These are phyloP conservation scores for Jacaranda copaia DNA, from an alignment of 257 asterid genomes.

Conservation along the genomic window DNA sequence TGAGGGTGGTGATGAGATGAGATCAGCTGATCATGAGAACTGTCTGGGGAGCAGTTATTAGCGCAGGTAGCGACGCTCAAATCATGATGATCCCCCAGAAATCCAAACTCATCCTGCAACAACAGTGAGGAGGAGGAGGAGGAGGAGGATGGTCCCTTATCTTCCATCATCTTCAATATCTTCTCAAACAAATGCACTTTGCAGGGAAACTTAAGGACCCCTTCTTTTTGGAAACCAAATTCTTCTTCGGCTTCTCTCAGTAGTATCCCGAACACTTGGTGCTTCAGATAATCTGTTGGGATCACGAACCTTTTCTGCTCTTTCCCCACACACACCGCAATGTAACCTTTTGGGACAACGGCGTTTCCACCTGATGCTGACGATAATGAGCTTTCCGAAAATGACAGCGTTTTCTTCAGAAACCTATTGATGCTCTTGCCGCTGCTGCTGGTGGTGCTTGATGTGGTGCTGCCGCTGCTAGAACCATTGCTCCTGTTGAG, in stretches of 20 bases:
- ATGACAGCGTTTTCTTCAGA: conserved; percentile 83
- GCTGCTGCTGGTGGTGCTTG: conserved; percentile 45
- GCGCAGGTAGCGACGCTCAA: conserved; percentile 26
- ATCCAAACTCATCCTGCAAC: conserved; percentile 31
- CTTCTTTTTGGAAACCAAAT: conserved; percentile 86
- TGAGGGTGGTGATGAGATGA: conserved; percentile 49
- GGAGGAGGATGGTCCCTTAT: conserved; percentile 39
- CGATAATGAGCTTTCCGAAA: conserved; percentile 54
- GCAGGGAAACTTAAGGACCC: conserved; percentile 77
- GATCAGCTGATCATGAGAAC: conserved; percentile 11
- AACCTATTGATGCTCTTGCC: conserved; percentile 46
- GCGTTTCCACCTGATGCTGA: background rate
- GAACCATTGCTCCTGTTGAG: conserved; percentile 21
- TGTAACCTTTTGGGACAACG: conserved; percentile 71
- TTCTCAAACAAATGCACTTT: conserved; percentile 63
- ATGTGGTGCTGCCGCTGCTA: background rate
- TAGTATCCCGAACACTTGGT: conserved; percentile 62
- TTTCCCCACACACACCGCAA: conserved; percentile 72
- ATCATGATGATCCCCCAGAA: conserved; percentile 16
- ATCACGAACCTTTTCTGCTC: conserved; percentile 75
- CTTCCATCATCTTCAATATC: conserved; percentile 60
- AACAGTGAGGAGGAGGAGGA: conserved; percentile 34
- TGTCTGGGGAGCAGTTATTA: conserved; percentile 37
- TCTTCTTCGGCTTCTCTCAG: conserved; percentile 87
- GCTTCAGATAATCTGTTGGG: conserved; percentile 69